Evolutionary conservation across 1,284 basidiomycete genomes (phyloP).

Genomic region (Trametes sp.): DNA sequence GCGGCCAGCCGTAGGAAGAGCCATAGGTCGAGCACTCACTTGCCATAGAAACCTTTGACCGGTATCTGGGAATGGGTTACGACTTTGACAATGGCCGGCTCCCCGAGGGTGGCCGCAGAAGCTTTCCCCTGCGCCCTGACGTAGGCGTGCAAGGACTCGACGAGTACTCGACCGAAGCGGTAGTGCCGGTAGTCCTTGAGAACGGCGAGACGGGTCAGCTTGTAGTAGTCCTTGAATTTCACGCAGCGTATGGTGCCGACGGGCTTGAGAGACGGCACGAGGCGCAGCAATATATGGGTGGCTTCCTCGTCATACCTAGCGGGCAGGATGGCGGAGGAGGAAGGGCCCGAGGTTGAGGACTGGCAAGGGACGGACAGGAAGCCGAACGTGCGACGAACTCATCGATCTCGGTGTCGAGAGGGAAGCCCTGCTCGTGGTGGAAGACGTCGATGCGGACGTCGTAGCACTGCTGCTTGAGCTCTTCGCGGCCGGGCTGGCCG

Average conservation of each 20-base stretch:
- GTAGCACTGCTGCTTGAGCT: constrained; percentile 62
- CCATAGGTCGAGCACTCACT: constrained; percentile 52
- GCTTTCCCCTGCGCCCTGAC: constrained; percentile 48
- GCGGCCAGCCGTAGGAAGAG: constrained; percentile 21
- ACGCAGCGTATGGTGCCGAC: constrained; percentile 71
- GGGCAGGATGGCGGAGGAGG: constrained; percentile 19
- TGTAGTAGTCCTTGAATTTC: constrained; percentile 55
- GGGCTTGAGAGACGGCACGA: constrained; percentile 62
- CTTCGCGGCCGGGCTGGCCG: constrained; percentile 43
- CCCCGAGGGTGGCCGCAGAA: constrained; percentile 33
- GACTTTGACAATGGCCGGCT: constrained; percentile 47
- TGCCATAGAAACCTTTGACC: constrained; percentile 75
- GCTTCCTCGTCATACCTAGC: constrained; percentile 65
- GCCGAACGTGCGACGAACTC: constrained; percentile 53
- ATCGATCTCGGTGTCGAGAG: constrained; percentile 75
- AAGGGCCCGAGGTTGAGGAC: constrained; percentile 16
- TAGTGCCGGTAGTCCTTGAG: constrained; percentile 68
- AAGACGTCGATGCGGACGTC: constrained; percentile 74
- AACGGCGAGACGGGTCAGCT: constrained; percentile 74
- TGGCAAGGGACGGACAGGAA: constrained; percentile 10
- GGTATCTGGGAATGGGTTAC: constrained; percentile 74
- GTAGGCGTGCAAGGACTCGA: constrained; percentile 67
- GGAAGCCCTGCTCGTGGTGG: constrained; percentile 72
- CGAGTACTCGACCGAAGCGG: constrained; percentile 69
- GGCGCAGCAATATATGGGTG: constrained; percentile 74